Evolutionary conservation across 2,329 filamentous ascomycete genomes (phyloP).

Genomic region (Cytospora chrysosperma): DNA sequence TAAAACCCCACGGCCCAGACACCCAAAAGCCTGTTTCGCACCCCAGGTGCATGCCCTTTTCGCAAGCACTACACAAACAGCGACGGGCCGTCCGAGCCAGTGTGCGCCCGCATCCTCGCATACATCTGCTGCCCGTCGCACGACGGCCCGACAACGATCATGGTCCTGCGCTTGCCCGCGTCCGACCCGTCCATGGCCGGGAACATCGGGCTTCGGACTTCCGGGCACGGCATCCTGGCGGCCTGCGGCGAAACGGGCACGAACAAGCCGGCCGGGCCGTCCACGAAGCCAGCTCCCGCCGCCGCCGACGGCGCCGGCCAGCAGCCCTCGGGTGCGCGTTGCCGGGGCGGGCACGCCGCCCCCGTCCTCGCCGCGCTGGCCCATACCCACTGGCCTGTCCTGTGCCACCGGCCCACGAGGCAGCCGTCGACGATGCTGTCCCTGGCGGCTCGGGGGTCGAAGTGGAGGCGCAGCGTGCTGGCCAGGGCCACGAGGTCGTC

Average conservation of each 20-base stretch:
- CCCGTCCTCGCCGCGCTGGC: too few relatives aligned
- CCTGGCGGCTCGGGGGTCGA: neutral
- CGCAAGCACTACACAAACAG: neutral
- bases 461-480: neutral
- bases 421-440: neutral
- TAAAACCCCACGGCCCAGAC: neutral
- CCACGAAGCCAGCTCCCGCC: neutral
- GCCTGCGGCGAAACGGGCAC: neutral
- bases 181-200: slow-evolving; percentile 10
- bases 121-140: slow-evolving; percentile 12
- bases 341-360: too few relatives aligned
- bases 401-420: slow-evolving; percentile 10
- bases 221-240: neutral
- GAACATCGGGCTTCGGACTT: slow-evolving; percentile 3
- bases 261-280: neutral
- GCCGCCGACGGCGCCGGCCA: too few relatives aligned
- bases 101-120: slow-evolving; percentile 2
- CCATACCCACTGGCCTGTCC: slow-evolving; percentile 1
- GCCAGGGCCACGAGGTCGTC: neutral
- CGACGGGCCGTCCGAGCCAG: slow-evolving; percentile 10
- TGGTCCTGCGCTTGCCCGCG: slow-evolving; percentile 5
- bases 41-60: neutral
- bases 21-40: neutral
- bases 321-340: too few relatives aligned
- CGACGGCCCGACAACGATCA: slow-evolving; percentile 4